A percentile compares a stretch with the other conserved stretches of the same genome.
Evolutionary conservation across 306 rosid genomes (phyloP).

Genomic region (Benincasa hispida): DNA sequence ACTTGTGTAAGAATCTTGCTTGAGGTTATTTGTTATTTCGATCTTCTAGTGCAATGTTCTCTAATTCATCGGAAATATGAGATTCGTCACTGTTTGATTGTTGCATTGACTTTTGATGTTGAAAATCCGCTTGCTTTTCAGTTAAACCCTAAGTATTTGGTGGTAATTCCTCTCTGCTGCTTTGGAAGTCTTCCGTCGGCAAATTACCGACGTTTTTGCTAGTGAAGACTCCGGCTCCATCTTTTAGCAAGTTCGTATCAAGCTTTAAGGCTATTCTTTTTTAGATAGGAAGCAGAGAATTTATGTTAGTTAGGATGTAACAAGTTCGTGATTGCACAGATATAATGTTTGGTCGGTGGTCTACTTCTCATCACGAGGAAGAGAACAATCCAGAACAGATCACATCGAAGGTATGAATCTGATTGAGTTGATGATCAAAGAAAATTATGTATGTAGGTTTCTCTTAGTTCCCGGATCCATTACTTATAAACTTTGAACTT

Average conservation of each 20-base stretch:
- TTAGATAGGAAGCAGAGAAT: background rate
- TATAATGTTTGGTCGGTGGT: conserved; percentile 1
- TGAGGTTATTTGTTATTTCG: background rate
- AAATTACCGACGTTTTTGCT: background rate
- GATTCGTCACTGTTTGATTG: background rate
- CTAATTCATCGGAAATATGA: background rate
- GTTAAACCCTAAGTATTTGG: background rate
- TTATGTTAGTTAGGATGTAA: background rate
- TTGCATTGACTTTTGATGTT: background rate
- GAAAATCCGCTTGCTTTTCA: background rate
- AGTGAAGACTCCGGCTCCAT: background rate
- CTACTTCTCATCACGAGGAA: conserved; percentile 5
- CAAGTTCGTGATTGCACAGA: background rate
- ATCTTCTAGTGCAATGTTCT: background rate
- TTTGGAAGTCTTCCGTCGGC: background rate
- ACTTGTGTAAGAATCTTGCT: background rate
- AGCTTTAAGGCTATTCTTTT: background rate
- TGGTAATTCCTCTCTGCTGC: background rate
- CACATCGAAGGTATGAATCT: background rate
- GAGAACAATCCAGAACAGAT: background rate
- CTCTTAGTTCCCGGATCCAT: background rate
- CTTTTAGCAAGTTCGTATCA: background rate
- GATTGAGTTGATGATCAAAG: background rate
- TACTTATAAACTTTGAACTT: background rate
- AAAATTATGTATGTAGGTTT: background rate